phyloP scores from a whole-genome alignment of 257 asterid genomes.

The Nicotiana attenuata region DNA sequence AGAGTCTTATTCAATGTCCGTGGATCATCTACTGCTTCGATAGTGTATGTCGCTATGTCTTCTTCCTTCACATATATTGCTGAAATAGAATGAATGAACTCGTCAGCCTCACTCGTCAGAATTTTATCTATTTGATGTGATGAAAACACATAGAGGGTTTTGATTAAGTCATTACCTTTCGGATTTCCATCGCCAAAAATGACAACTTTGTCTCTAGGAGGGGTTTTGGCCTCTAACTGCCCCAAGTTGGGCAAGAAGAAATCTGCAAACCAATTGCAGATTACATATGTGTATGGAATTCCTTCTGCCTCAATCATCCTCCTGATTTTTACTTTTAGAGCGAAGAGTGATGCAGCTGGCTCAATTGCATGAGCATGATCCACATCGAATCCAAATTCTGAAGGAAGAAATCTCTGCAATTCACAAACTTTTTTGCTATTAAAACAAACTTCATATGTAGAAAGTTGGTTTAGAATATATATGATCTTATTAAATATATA shows the following conservation, averaged over 20 bases:
- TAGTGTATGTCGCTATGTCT: slow-evolving; percentile 56
- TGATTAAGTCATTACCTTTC: slow-evolving; percentile 40
- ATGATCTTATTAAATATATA: not conserved
- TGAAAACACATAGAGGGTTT: too few relatives aligned
- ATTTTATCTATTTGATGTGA: too few relatives aligned
- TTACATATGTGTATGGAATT: slow-evolving; percentile 51
- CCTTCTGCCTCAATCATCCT: slow-evolving; percentile 45
- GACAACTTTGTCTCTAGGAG: slow-evolving; percentile 27
- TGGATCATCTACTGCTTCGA: slow-evolving; percentile 65
- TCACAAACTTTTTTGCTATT: not conserved
- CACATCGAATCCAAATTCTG: slow-evolving; percentile 68
- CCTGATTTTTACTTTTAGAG: slow-evolving; percentile 32
- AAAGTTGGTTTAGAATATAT: not conserved
- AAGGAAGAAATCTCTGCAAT: slow-evolving; percentile 62
- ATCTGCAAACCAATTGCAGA: slow-evolving; percentile 51
- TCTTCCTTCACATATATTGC: slow-evolving; percentile 55
- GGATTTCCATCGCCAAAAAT: slow-evolving; percentile 66
- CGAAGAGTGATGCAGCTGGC: slow-evolving; percentile 45
- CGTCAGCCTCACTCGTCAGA: too few relatives aligned
- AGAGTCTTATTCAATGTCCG: slow-evolving; percentile 58
- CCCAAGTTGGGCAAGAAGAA: slow-evolving; percentile 38
- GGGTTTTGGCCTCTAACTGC: slow-evolving; percentile 40
- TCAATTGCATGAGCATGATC: slow-evolving; percentile 53
- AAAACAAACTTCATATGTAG: too few relatives aligned
- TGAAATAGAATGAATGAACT: not conserved